Evolutionary conservation across 202 grass and related monocot genomes (phyloP).

Genomic region (Saccharum hybrid): DNA sequence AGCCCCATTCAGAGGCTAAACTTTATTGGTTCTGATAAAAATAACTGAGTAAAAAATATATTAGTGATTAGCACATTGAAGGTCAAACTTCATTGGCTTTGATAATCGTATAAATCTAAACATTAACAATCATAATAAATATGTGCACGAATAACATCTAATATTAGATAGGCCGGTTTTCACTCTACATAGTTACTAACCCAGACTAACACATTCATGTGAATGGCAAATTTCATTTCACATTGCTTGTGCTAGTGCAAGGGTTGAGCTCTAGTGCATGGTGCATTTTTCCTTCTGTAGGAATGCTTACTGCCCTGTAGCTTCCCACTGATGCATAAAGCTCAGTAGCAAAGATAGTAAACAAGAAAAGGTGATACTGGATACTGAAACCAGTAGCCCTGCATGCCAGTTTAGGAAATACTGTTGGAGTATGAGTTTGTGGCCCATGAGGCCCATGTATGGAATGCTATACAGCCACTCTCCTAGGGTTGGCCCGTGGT

Average conservation of each 20-base stretch:
- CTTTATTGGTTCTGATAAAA: conserved; percentile 18
- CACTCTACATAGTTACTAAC: conserved; percentile 12
- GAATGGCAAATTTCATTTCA: conserved; percentile 26
- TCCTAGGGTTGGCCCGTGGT: too few species aligned
- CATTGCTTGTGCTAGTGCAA: conserved; percentile 5
- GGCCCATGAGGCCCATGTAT: too few species aligned
- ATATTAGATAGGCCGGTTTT: neutral
- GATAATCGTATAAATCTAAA: neutral
- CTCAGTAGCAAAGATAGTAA: conserved; percentile 26
- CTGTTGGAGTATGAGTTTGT: too few species aligned
- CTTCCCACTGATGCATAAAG: conserved; percentile 21
- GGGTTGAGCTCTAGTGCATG: neutral
- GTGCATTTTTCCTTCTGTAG: conserved; percentile 13
- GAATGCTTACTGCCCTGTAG: conserved; percentile 15
- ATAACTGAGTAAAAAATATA: conserved; percentile 5
- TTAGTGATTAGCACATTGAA: conserved; percentile 8
- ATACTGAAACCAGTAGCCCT: neutral
- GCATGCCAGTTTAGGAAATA: conserved; percentile 7
- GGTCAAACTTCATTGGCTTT: conserved; percentile 17
- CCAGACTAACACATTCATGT: neutral
- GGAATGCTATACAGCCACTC: too few species aligned
- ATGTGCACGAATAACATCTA: conserved; percentile 12
- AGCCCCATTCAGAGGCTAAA: conserved; percentile 10
- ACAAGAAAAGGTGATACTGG: neutral
- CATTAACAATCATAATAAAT: conserved; percentile 37